Percentiles rank a stretch among this genome's conserved stretches.
These are phyloP conservation scores for Kingdonia uniflora DNA, from an alignment of 164 flowering plant genomes.

Conservation along the genomic window DNA sequence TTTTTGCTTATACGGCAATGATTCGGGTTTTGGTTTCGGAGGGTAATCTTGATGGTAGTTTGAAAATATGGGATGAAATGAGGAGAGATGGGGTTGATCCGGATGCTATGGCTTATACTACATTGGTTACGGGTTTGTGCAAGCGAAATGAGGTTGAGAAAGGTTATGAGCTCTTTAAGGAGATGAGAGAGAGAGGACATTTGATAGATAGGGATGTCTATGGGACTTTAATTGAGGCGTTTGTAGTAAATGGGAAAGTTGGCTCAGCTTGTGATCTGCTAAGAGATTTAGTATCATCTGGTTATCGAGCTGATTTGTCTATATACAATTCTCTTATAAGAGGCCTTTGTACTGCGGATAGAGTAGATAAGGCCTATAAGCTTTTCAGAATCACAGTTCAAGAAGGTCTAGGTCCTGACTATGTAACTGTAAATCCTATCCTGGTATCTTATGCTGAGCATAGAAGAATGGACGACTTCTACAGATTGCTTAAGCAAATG, in stretches of 20 bases:
- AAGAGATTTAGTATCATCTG: conserved; percentile 68
- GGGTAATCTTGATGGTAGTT: conserved; percentile 65
- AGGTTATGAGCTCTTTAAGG: conserved; percentile 58
- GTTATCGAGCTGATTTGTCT: conserved; percentile 80
- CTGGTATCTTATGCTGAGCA: conserved; percentile 50
- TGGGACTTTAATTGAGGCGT: conserved; percentile 55
- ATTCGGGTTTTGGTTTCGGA: conserved; percentile 43
- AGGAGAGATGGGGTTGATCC: conserved; percentile 54
- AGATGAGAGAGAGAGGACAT: conserved; percentile 53
- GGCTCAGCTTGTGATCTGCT: conserved; percentile 59
- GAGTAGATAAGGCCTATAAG: conserved; percentile 61
- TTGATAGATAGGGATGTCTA: conserved; percentile 84
- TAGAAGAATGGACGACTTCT: conserved; percentile 44
- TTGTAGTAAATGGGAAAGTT: conserved; percentile 61
- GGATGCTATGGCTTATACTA: conserved; percentile 76
- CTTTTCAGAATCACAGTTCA: conserved; percentile 48
- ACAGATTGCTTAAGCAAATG: conserved; percentile 47
- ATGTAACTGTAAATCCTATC: conserved; percentile 60
- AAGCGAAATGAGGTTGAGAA: conserved; percentile 44
- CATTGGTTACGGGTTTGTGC: conserved; percentile 63
- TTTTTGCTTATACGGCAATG: conserved; percentile 95
- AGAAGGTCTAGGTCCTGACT: conserved; percentile 68
- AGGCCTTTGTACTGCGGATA: conserved; percentile 60
- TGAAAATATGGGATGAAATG: conserved; percentile 92
- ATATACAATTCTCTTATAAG: conserved; percentile 65